These are phyloP conservation scores for Mycena amicta DNA, from an alignment of 768 basidiomycete species.

Conservation along the genomic window DNA sequence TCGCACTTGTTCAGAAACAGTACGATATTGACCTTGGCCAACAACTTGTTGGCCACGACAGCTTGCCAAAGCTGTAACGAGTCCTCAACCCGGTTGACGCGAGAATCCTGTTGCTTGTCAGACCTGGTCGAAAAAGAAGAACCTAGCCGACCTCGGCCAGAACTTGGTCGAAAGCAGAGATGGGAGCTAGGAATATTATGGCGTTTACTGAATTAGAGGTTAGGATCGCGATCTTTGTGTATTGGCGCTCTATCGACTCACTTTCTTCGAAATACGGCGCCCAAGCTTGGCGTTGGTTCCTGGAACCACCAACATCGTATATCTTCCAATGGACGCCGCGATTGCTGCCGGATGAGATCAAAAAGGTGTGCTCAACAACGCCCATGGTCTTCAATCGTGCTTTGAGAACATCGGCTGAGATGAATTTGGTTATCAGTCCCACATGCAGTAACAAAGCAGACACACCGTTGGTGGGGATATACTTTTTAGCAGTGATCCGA, in stretches of 20 bases:
- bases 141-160: constrained; percentile 61
- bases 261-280: constrained; percentile 88
- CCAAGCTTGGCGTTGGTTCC: constrained; percentile 84
- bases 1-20: constrained; percentile 85
- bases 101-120: constrained; percentile 54
- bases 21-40: constrained; percentile 75
- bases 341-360: constrained; percentile 57
- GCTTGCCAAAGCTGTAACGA: constrained; percentile 75
- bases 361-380: constrained; percentile 78
- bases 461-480: constrained; percentile 76
- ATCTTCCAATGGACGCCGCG: constrained; percentile 75
- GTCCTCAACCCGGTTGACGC: constrained; percentile 79
- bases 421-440: constrained; percentile 9
- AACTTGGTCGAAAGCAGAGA: constrained; percentile 86
- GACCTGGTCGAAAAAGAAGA: constrained; percentile 6
- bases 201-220: constrained; percentile 61
- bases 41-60: constrained; percentile 72
- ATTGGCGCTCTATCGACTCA: constrained; percentile 34
- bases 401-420: constrained; percentile 72
- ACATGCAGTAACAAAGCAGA: constrained; percentile 20
- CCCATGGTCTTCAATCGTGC: constrained; percentile 84
- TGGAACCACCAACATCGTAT: constrained; percentile 83
- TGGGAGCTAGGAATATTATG: constrained; percentile 87
- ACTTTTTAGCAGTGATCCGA: constrained; percentile 78
- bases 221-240: constrained; percentile 4